phyloP scores from a whole-genome alignment of 345 rosid genomes.

The Hevea brasiliensis region DNA sequence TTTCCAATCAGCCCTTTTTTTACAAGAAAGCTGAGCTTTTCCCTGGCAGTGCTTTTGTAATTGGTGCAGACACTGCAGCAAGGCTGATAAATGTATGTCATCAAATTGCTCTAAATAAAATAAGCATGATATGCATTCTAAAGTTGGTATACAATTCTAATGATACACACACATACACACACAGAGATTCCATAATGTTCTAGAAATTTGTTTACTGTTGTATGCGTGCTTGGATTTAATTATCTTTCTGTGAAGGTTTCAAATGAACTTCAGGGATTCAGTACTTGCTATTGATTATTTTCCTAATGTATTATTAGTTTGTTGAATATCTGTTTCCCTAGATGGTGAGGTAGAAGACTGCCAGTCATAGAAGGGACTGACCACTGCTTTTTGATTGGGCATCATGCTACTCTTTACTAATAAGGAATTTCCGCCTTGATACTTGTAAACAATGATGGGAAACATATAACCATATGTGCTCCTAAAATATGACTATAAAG shows the following conservation, averaged over 20 bases:
- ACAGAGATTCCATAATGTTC: not conserved
- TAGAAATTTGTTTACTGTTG: not conserved
- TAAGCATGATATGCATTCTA: conserved; percentile 7
- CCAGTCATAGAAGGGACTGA: not conserved
- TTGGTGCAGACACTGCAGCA: conserved; percentile 88
- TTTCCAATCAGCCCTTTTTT: conserved; percentile 93
- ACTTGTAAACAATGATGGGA: not conserved
- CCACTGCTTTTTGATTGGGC: not conserved
- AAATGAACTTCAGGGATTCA: not conserved
- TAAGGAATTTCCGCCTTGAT: not conserved
- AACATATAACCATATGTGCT: not conserved
- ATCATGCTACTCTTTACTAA: not conserved
- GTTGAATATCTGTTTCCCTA: not conserved
- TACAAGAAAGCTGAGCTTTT: conserved; percentile 94
- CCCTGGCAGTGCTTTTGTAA: conserved; percentile 91
- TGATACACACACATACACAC: no score
- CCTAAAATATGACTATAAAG: not conserved
- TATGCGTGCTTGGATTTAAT: not conserved
- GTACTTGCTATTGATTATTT: not conserved
- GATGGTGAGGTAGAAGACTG: not conserved
- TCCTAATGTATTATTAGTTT: not conserved
- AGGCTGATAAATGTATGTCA: conserved; percentile 77
- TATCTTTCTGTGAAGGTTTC: not conserved
- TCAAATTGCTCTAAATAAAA: conserved; percentile 6
- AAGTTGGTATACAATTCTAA: not conserved